Base-by-base conservation (phyloP, 2,329 filamentous ascomycete species). In the Fusarium clavum region DNA sequence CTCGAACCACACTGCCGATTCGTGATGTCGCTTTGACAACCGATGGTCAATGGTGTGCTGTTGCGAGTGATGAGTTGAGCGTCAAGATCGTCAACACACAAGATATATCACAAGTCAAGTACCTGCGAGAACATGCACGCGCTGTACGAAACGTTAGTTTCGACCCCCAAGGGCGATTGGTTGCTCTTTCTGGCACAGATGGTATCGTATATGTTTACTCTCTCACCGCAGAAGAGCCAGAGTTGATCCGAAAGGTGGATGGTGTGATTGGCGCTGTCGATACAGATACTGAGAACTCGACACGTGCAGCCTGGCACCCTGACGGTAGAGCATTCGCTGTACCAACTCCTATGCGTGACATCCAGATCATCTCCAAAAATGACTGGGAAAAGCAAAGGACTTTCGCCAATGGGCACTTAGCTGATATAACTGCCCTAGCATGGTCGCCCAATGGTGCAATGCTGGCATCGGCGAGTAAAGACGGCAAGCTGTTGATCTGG, bases 361-460 rank as follows among this genome's bases (percentile, higher is more conserved):
- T 97, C 29, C 92, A 97, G 75, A 88, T 98, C 41, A 87, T 98
- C 59, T 97, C 95, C n/a, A 90, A 90, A 67, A 90, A 89, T 55
- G 94, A 98, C 78, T 98, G 95, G 92, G 92, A 94, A 77, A 91
- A 92, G 72, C 94, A 98, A 79, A 88, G 92, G 64, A 82, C 84
- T 0, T 99, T 99, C 77, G 83, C 89, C 16, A 90, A 90, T 30
- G 94, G 92, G 0, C 96, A 98, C 77, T 89, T 90, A 44, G 91
- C 91, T 20, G 92, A 97, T 71, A 91, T 99, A 62, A 97, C 94
- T 0, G 92, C 94, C 4, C 82, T 97, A 38, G 90, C 92, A 38
- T 99, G 96, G 96, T 97, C 95, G 16, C 94, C 94, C 3, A 99
- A 99, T 77, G 96, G 96, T 41, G 93, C 94, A 2, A 85, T 99